Base-by-base conservation (phyloP, 163 green algal genomes). In the Smithsoniella earleae region DNA sequence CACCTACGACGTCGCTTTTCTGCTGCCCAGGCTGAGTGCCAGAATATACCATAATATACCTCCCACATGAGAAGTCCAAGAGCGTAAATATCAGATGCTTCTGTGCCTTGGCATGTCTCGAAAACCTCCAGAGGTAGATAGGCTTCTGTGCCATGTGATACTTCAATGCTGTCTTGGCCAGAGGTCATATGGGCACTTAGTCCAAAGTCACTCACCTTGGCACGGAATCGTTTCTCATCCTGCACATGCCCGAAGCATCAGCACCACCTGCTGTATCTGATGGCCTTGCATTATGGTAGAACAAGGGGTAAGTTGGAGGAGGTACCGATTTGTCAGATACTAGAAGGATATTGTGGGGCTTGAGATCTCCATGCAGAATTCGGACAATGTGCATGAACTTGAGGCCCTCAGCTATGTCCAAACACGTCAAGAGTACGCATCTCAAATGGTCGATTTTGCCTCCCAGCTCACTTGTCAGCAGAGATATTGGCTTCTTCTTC, bases 331-430 rank as follows among this genome's bases (percentile, higher is more conserved):
- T 30, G 58, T 69, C 58, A 25, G 31, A 43, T 0, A 69, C 58
- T 2, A 87, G 77, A 65, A 91, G 79, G 46, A 91, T 85, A 75
- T 90, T 90, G 40, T 82, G 73, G 58, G 74, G 78, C 33, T 82
- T 88, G 40, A 90, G 78, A 75, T 90, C 82, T 36, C 76, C 77
- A 72, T 89, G 85, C 28, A 88, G 38, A 43, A 88, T 77, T 69
- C 81, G 74, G 40, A 80, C 77, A 13, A 25, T 64, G 77, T 93
- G 87, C 55, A 93, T 78, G 81, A 91, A 86, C 62, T 78, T 66
- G 78, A 87, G 83, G 4, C 76, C 84, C 28, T 82, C 74, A n/a
- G 81, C 84, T 36, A 89, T 80, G 52, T 89, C 84, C 30, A 84
- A 66, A 2, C 73, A 76, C 1, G 74, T 79, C 18, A 78, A 78